Evolutionary conservation across 2,329 filamentous ascomycete genomes (phyloP).

Genomic region (Emericellopsis cladophorae): DNA sequence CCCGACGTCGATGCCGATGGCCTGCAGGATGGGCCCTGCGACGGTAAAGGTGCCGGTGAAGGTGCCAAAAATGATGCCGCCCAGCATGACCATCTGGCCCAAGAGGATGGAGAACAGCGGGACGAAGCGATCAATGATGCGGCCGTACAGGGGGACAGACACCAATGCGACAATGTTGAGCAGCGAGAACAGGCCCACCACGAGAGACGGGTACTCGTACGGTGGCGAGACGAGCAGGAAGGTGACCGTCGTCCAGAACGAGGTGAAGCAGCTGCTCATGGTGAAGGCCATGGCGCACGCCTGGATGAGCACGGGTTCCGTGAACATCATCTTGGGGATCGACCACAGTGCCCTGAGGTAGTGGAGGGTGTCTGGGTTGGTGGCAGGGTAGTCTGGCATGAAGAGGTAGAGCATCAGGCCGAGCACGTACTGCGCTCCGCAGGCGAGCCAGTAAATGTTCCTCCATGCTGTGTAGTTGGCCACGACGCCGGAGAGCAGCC

Average conservation of each 20-base stretch:
- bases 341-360: constrained; percentile 54
- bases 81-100: constrained; percentile 43
- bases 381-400: constrained; percentile 71
- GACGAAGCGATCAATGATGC: constrained; percentile 54
- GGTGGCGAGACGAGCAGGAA: constrained; percentile 63
- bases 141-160: constrained; percentile 56
- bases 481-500: constrained; percentile 63
- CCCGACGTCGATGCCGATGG: constrained; percentile 57
- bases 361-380: constrained; percentile 51
- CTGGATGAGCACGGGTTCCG: constrained; percentile 58
- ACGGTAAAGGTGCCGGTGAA: constrained; percentile 54
- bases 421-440: constrained; percentile 59
- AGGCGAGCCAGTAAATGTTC: constrained; percentile 65
- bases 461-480: constrained; percentile 65
- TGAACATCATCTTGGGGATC: constrained; percentile 50
- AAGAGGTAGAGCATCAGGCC: constrained; percentile 53
- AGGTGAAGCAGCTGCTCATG: constrained; percentile 35
- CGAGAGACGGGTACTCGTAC: constrained; percentile 53
- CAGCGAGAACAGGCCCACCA: constrained; percentile 67
- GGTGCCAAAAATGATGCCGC: constrained; percentile 54
- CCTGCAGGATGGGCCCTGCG: constrained; percentile 61
- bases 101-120: constrained; percentile 56
- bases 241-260: constrained; percentile 55
- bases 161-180: constrained; percentile 62
- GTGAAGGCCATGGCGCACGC: constrained; percentile 55